Conservation (phyloP, 208 protist species). For the Wallacemonas sp. region DNA sequence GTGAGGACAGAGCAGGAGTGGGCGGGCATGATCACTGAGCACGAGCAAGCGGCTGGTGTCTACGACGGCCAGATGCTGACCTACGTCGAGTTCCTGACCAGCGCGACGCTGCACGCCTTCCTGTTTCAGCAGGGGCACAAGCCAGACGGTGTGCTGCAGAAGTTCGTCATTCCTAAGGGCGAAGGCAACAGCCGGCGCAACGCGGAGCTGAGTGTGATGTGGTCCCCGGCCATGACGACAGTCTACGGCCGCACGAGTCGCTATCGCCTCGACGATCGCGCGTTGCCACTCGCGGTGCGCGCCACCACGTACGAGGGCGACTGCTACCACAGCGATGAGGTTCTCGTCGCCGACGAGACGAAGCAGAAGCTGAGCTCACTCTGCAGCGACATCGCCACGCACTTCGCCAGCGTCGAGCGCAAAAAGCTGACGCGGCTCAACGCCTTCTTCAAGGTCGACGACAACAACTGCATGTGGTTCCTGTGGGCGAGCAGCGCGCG, state of each 20-base stretch:
- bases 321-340: slow-evolving; percentile 74
- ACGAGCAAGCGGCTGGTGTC: slow-evolving; percentile 13
- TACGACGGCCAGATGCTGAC: slow-evolving; percentile 54
- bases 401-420: slow-evolving; percentile 82
- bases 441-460: slow-evolving; percentile 82
- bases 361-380: slow-evolving; percentile 68
- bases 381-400: slow-evolving; percentile 84
- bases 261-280: slow-evolving; percentile 60
- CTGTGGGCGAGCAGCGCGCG: slow-evolving; percentile 84
- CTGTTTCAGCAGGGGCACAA: slow-evolving; percentile 78
- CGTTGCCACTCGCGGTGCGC: slow-evolving; percentile 52
- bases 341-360: slow-evolving; percentile 82
- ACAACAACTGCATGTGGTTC: slow-evolving; percentile 71
- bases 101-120: slow-evolving; percentile 72
- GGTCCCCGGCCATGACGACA: slow-evolving; percentile 84
- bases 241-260: slow-evolving; percentile 87
- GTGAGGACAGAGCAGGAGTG: slow-evolving; percentile 49
- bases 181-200: slow-evolving; percentile 68
- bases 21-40: slow-evolving; percentile 24
- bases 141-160: slow-evolving; percentile 89
- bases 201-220: slow-evolving; percentile 84
- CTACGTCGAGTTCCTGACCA: slow-evolving; percentile 88
- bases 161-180: slow-evolving; percentile 88
- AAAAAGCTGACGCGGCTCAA: slow-evolving; percentile 84
- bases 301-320: slow-evolving; percentile 86